Evolutionary conservation across 352 stramenopile species (phyloP).

Genomic region (Sclerospora graminicola): DNA sequence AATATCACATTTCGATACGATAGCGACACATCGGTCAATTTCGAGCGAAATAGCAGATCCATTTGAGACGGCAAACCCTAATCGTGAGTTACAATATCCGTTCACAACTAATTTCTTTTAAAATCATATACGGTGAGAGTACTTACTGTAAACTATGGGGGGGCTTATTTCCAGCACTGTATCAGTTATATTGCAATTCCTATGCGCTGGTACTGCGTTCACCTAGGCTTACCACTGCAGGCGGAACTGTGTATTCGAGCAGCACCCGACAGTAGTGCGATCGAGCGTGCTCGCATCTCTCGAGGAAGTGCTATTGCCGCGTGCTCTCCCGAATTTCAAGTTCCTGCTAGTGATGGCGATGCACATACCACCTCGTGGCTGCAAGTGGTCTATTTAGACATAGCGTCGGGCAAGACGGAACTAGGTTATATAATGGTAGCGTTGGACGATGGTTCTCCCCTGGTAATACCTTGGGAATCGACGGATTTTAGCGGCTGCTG

Average conservation of each 20-base stretch:
- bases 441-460: slow-evolving; percentile 27
- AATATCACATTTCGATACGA: no score
- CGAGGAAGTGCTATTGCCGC: slow-evolving; percentile 42
- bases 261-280: slow-evolving; percentile 33
- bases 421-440: slow-evolving; percentile 46
- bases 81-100: no score
- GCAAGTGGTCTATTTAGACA: slow-evolving; percentile 34
- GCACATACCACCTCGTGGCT: slow-evolving; percentile 32
- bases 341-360: slow-evolving; percentile 7
- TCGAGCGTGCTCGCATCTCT: slow-evolving; percentile 28
- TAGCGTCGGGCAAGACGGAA: slow-evolving; percentile 13
- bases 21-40: no score
- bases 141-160: no score
- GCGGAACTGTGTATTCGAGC: slow-evolving; percentile 55
- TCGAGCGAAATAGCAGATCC: no score
- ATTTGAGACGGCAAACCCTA: no score
- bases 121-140: no score
- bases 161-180: no score
- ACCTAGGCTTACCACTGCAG: slow-evolving; percentile 40
- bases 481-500: slow-evolving; percentile 37
- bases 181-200: no score
- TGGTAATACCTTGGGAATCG: slow-evolving; percentile 46
- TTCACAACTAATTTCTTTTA: no score
- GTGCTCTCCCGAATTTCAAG: slow-evolving; percentile 24
- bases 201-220: slow-evolving; percentile 70